Percentiles rank a stretch among this genome's conserved stretches.
Evolutionary conservation across 768 basidiomycete species (phyloP).

Genomic region (Russula virescens): DNA sequence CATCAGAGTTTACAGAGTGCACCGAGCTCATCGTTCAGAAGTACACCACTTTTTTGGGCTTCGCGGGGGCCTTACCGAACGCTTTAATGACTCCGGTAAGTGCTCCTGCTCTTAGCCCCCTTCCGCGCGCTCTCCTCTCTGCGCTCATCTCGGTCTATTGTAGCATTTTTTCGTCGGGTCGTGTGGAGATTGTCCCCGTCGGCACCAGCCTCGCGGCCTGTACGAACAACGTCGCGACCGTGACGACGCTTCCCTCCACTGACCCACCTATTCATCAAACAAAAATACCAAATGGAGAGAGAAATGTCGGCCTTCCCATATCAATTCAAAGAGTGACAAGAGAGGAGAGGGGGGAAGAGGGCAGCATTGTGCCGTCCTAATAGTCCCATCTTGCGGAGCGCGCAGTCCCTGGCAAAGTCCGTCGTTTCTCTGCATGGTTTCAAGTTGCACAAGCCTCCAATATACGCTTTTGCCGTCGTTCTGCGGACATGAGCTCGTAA

Average conservation of each 20-base stretch:
- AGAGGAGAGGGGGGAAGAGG: background rate
- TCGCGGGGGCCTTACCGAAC: slow-evolving; percentile 17
- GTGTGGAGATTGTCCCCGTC: slow-evolving; percentile 95
- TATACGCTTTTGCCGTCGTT: slow-evolving; percentile 81
- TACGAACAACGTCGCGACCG: slow-evolving; percentile 42
- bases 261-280: too few relatives aligned
- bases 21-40: slow-evolving; percentile 32
- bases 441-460: slow-evolving; percentile 81
- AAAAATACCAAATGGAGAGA: background rate
- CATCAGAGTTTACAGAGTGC: background rate
- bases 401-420: slow-evolving; percentile 84
- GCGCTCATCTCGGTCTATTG: slow-evolving; percentile 58
- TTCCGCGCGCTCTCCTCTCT: slow-evolving; percentile 40
- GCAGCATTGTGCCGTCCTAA: slow-evolving; percentile 15
- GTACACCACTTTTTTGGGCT: slow-evolving; percentile 43
- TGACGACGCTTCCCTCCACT: slow-evolving; percentile 34
- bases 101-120: slow-evolving; percentile 37
- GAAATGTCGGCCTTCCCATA: too few relatives aligned
- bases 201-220: slow-evolving; percentile 56
- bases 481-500: slow-evolving; percentile 76
- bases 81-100: slow-evolving; percentile 37
- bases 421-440: slow-evolving; percentile 80
- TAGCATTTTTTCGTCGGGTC: slow-evolving; percentile 57
- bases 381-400: slow-evolving; percentile 57
- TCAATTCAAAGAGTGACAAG: background rate